A percentile compares a stretch with the other conserved stretches of the same genome.
These are phyloP conservation scores for Akanthomyces muscarius DNA, from an alignment of 2,329 filamentous ascomycete genomes.

Conservation along the genomic window DNA sequence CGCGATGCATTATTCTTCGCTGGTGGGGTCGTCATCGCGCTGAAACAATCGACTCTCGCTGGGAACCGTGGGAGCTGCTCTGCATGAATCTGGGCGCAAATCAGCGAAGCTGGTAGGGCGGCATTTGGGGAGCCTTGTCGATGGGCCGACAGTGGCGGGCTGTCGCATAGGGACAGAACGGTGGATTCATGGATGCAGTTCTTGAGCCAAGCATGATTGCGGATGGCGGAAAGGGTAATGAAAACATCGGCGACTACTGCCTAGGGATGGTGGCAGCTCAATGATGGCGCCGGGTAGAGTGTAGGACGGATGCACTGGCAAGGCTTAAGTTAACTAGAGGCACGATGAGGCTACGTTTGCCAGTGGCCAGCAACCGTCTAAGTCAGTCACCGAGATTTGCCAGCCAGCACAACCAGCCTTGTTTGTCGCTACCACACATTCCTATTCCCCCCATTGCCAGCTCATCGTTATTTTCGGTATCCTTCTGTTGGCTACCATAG, in stretches of 20 bases:
- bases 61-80: background rate
- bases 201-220: background rate
- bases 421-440: background rate
- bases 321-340: no score
- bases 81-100: slow-evolving; percentile 3
- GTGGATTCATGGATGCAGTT: background rate
- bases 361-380: background rate
- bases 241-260: background rate
- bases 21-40: background rate
- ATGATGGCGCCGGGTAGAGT: background rate
- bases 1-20: background rate
- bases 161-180: background rate
- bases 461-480: no score
- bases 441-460: background rate
- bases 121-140: background rate
- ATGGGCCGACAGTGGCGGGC: slow-evolving; percentile 5
- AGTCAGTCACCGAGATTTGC: background rate
- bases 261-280: background rate
- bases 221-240: background rate
- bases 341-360: no score
- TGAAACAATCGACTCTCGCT: slow-evolving; percentile 7
- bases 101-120: background rate
- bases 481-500: no score
- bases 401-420: background rate
- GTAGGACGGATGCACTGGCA: no score